Conservation (phyloP, 208 protist species). For the Angomonas ambiguus region DNA sequence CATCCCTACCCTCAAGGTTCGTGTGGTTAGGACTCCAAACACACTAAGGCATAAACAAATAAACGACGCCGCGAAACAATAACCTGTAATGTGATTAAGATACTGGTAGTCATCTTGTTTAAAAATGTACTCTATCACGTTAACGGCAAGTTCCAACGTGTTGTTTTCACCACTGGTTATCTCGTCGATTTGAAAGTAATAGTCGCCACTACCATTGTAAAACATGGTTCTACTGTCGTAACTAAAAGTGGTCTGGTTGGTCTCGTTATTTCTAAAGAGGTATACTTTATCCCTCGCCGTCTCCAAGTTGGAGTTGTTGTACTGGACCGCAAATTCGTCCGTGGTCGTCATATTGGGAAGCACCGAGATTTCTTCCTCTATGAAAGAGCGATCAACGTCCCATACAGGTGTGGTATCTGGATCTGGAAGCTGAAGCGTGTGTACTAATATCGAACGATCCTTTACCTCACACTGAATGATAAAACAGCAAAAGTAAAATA, state of each 20-base stretch:
- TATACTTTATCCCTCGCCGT: neutral
- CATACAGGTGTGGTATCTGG: too few relatives aligned
- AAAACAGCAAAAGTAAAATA: slow-evolving; percentile 12
- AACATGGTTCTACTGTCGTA: neutral
- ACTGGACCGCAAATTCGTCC: neutral
- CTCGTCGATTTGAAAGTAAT: neutral
- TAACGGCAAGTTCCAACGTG: neutral
- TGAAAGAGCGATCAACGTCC: neutral
- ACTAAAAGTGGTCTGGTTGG: neutral
- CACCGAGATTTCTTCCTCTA: neutral
- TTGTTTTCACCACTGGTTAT: neutral
- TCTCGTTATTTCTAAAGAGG: neutral
- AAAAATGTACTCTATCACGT: neutral
- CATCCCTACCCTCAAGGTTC: neutral
- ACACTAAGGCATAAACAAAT: neutral
- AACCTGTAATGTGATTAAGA: neutral
- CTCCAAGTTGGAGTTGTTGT: neutral
- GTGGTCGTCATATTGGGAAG: neutral
- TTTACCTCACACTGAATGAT: neutral
- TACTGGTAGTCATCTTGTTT: neutral
- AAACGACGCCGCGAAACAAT: neutral
- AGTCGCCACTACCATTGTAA: neutral
- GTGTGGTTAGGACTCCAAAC: neutral
- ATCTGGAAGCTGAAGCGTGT: neutral
- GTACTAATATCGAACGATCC: neutral